These are phyloP conservation scores for Paecilomyces dactylethromorphus DNA, from an alignment of 2,329 filamentous ascomycete genomes.

Conservation along the genomic window DNA sequence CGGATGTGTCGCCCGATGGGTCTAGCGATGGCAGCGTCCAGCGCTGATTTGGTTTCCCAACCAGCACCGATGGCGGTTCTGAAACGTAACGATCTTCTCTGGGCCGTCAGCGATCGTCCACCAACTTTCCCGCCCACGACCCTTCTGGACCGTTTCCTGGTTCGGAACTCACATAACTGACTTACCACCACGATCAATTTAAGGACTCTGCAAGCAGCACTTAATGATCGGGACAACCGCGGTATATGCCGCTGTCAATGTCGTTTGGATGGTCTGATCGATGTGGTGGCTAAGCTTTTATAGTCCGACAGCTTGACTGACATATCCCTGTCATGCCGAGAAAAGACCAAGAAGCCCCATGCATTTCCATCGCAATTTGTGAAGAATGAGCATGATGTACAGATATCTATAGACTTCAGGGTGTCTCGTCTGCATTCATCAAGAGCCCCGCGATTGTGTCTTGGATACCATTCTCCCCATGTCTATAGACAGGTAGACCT, in stretches of 20 bases:
- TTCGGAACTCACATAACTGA: background rate
- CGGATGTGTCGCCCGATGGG: background rate
- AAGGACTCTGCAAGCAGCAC: background rate
- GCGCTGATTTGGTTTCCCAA: background rate
- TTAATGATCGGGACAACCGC: background rate
- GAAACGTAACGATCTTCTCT: background rate
- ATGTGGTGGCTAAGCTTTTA: background rate
- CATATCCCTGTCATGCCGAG: too few species aligned
- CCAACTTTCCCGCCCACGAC: background rate
- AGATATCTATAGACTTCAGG: too few species aligned
- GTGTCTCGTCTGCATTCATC: too few species aligned
- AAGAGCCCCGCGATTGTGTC: too few species aligned
- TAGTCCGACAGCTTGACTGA: background rate
- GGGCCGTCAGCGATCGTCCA: background rate
- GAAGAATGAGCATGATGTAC: too few species aligned
- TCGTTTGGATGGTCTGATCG: background rate
- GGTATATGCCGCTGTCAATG: background rate
- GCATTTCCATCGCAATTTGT: too few species aligned
- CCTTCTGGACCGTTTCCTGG: background rate
- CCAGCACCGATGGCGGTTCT: background rate
- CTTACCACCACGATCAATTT: background rate
- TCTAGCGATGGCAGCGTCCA: background rate
- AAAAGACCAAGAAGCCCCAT: too few species aligned
- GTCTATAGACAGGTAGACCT: too few species aligned
- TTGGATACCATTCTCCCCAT: too few species aligned